phyloP scores from a whole-genome alignment of 2,329 filamentous ascomycete species.

The Stagonosporopsis rhizophila region DNA sequence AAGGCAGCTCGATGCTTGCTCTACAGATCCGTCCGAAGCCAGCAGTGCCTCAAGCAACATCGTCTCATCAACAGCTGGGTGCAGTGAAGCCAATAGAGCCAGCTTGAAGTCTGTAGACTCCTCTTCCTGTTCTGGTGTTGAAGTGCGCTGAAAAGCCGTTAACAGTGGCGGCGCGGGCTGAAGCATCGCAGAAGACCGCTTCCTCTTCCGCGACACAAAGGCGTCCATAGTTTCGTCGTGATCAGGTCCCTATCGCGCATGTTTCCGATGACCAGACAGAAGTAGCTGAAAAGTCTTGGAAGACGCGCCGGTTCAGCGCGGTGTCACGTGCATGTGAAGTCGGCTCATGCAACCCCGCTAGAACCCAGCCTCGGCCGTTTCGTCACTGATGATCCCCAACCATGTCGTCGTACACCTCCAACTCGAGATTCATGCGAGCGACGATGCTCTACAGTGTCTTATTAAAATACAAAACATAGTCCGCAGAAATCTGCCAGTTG shows the following conservation, averaged over 20 bases:
- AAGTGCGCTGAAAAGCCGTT: neutral
- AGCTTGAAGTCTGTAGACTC: conserved; percentile 91
- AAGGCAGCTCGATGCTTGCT: conserved; percentile 67
- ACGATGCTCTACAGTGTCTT: conserved; percentile 24
- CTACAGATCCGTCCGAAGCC: conserved; percentile 77
- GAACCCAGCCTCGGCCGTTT: conserved; percentile 32
- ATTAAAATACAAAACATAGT: conserved; percentile 25
- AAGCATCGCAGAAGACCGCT: conserved; percentile 26
- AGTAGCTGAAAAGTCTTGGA: neutral
- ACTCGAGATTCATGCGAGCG: conserved; percentile 20
- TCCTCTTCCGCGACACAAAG: conserved; percentile 49
- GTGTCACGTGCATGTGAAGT: conserved; percentile 14
- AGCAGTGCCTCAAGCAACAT: conserved; percentile 80
- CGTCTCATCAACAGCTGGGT: conserved; percentile 69
- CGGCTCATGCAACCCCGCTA: conserved; percentile 22
- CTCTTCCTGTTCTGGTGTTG: conserved; percentile 55
- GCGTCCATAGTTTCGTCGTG: conserved; percentile 43
- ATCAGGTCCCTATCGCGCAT: neutral
- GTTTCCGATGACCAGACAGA: neutral
- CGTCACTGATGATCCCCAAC: conserved; percentile 26
- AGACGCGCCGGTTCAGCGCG: conserved; percentile 27
- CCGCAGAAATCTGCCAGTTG: neutral
- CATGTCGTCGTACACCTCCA: conserved; percentile 27
- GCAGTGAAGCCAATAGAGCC: conserved; percentile 79
- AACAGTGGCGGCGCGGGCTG: neutral